Conservation (phyloP, 1,284 basidiomycete genomes). For the Austroboletus niveus region DNA sequence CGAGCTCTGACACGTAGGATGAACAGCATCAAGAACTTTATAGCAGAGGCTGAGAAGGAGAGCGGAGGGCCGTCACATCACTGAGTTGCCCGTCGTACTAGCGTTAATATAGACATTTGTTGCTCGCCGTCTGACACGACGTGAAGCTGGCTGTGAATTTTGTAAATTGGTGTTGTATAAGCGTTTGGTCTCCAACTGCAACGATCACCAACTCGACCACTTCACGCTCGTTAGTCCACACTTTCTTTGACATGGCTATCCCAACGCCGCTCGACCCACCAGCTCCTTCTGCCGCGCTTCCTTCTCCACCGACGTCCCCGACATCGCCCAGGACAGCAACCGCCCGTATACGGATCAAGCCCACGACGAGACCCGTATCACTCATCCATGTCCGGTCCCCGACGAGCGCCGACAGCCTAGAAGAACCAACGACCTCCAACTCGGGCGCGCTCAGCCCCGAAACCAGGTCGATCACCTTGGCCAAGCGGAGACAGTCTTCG, state of each 20-base stretch:
- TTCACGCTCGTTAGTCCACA: background rate
- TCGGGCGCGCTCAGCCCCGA: background rate
- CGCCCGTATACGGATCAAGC: conserved; percentile 13
- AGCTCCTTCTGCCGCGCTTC: background rate
- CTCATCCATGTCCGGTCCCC: background rate
- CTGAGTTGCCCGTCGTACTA: conserved; percentile 14
- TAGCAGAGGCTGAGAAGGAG: conserved; percentile 77
- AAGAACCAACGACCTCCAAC: background rate
- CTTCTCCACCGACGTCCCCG: conserved; percentile 25
- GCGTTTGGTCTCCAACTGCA: background rate
- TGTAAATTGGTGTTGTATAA: background rate
- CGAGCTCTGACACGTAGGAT: conserved; percentile 42
- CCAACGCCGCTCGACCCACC: too few relatives aligned
- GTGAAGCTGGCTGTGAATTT: background rate
- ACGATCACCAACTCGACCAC: background rate
- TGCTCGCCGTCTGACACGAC: conserved; percentile 9
- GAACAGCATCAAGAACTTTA: conserved; percentile 71
- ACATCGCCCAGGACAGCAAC: conserved; percentile 7
- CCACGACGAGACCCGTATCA: conserved; percentile 3
- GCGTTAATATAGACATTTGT: conserved; percentile 7
- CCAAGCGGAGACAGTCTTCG: conserved; percentile 53
- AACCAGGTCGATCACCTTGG: background rate
- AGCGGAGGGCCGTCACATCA: conserved; percentile 36
- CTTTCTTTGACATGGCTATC: conserved; percentile 2
- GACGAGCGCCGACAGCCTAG: background rate